Conservation (phyloP, 805 yeast species). For the Candida chilensis region DNA sequence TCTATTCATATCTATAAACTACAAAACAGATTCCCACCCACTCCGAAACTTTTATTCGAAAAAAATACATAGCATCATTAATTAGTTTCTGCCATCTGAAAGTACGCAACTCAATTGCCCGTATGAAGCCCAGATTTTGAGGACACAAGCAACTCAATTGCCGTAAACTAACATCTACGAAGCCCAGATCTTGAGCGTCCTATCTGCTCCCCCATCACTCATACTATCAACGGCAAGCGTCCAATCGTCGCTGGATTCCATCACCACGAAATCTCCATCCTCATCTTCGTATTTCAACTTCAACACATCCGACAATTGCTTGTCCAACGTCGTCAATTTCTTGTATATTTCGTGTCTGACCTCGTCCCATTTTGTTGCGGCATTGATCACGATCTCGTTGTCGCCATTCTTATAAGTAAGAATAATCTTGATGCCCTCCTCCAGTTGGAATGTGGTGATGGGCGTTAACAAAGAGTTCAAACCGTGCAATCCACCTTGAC, state of each 20-base stretch:
- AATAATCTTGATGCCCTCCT: too few species aligned
- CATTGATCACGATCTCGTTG: too few species aligned
- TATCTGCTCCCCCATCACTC: conserved; percentile 37
- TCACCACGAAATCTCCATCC: conserved; percentile 87
- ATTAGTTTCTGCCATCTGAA: too few species aligned
- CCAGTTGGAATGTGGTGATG: neutral
- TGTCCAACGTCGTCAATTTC: conserved; percentile 20
- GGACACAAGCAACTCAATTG: neutral
- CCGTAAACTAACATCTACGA: neutral
- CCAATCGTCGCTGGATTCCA: conserved; percentile 87
- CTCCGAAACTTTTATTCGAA: too few species aligned
- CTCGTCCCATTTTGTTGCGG: conserved; percentile 38
- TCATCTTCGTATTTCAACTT: conserved; percentile 83
- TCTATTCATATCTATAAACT: too few species aligned
- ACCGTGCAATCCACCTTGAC: neutral
- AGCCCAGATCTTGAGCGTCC: conserved; percentile 12
- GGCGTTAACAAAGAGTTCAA: neutral
- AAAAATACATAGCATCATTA: too few species aligned
- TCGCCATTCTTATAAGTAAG: too few species aligned
- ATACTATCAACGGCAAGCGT: conserved; percentile 69
- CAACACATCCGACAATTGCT: conserved; percentile 15
- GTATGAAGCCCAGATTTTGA: too few species aligned
- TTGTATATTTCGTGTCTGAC: conserved; percentile 50
- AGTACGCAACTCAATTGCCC: too few species aligned
- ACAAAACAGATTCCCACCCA: too few species aligned